A percentile compares a stretch with the other conserved stretches of the same genome.
Evolutionary conservation across 177 flowering plant genomes (phyloP).

Genomic region (Tripterygium wilfordii): DNA sequence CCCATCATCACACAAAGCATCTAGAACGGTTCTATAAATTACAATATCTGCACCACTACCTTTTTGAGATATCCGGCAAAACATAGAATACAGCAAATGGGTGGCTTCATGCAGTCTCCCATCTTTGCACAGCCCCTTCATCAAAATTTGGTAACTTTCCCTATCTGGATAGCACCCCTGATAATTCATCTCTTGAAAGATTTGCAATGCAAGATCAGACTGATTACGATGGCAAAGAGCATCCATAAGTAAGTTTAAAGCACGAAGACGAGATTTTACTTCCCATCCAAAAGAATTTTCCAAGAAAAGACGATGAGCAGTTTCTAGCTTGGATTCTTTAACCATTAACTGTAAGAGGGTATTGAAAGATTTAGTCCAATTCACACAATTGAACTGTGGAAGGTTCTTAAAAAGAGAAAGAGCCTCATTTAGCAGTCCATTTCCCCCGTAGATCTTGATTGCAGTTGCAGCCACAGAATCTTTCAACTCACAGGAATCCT

Average conservation of each 20-base stretch:
- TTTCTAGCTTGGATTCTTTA: constrained; percentile 33
- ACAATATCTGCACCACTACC: constrained; percentile 78
- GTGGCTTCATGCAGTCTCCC: constrained; percentile 59
- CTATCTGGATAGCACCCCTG: constrained; percentile 59
- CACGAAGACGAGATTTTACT: constrained; percentile 37
- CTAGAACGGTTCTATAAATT: constrained; percentile 62
- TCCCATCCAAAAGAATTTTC: constrained; percentile 65
- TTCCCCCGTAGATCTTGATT: constrained; percentile 47
- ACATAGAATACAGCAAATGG: constrained; percentile 76
- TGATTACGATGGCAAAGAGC: constrained; percentile 42
- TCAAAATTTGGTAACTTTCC: constrained; percentile 57
- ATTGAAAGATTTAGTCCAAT: constrained; percentile 64
- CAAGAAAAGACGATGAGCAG: constrained; percentile 37
- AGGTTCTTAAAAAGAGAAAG: constrained; percentile 47
- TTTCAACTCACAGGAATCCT: constrained; percentile 63
- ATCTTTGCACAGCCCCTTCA: constrained; percentile 75
- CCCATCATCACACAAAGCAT: constrained; percentile 71
- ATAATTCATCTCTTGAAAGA: constrained; percentile 65
- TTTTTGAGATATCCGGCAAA: constrained; percentile 77
- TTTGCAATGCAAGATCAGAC: constrained; percentile 57
- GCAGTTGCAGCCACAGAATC: constrained; percentile 45
- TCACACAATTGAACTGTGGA: constrained; percentile 63
- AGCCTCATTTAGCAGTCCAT: constrained; percentile 55
- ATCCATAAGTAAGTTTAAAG: constrained; percentile 55
- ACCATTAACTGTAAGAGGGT: constrained; percentile 55